Conservation (phyloP, 352 stramenopile species). For the Phytophthora tubulina region DNA sequence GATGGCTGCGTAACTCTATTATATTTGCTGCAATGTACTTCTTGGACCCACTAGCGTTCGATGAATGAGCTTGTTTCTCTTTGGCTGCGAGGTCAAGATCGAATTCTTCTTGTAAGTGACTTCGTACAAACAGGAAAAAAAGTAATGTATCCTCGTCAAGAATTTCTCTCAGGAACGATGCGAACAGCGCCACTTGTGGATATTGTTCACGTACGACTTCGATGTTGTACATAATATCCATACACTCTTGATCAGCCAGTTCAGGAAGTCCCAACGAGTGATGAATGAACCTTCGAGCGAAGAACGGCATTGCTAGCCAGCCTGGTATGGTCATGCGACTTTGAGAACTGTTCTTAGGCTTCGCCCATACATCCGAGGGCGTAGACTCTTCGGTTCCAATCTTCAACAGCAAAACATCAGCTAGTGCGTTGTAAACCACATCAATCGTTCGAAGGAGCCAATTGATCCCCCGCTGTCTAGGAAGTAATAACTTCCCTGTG, state of each 20-base stretch:
- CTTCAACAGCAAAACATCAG: conserved; percentile 34
- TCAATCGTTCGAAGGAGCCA: conserved; percentile 77
- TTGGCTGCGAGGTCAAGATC: conserved; percentile 66
- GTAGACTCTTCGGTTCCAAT: conserved; percentile 6
- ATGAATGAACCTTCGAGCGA: conserved; percentile 62
- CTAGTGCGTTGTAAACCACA: conserved; percentile 69
- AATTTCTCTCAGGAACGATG: conserved; percentile 74
- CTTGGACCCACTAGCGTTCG: conserved; percentile 41
- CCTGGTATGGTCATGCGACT: background rate
- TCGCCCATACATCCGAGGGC: background rate
- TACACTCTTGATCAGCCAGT: conserved; percentile 75
- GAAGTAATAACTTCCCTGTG: conserved; percentile 11
- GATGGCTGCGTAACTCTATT: conserved; percentile 49
- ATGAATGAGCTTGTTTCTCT: conserved; percentile 68
- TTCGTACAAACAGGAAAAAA: conserved; percentile 69
- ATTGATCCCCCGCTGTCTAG: conserved; percentile 57
- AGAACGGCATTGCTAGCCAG: conserved; percentile 64
- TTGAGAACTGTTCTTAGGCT: background rate
- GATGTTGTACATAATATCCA: conserved; percentile 79
- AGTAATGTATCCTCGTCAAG: conserved; percentile 70
- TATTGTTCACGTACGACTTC: conserved; percentile 60
- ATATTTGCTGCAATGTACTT: conserved; percentile 53
- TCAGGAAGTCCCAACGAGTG: conserved; percentile 58
- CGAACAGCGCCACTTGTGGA: conserved; percentile 62
- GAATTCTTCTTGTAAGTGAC: conserved; percentile 58